Base-by-base conservation (phyloP, 495 filamentous ascomycete species). In the Recurvomyces mirabilis region DNA sequence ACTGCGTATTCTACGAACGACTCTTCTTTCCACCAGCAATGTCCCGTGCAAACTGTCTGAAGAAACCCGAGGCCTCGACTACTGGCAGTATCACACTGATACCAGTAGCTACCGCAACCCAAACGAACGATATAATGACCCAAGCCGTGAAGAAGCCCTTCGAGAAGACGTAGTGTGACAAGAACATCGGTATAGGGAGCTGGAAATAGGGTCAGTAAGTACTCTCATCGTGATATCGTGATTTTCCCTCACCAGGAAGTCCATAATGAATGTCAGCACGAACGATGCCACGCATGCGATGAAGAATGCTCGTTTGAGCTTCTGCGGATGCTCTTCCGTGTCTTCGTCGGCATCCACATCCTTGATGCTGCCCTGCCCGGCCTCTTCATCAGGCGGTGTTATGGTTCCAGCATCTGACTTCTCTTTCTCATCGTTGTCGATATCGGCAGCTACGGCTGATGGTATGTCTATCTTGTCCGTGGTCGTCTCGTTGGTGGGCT, bases 181-280 rank as follows among this genome's bases (percentile, higher is more conserved):
- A 49, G 51, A 54, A 60, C 54, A 60, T 57, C 5, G 57, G 57
- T 44, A 60, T 60, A 5, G 56, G 56, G 12, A 59, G 25, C 28
- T 38, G 32, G 13, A 26, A 40, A 22, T 20, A 15, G 20, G 14
- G 15, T 33, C 41, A 34, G 41, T n/a, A 6, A 43, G 18, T 21
- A n/a, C 3, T 5, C 11, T 5, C 39, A 19, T 12, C 12, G 19
- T 11, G 25, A 13, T 31, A 17, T 14, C 17, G 18, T 13, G 15
- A 14, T 18, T 5, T 21, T 15, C 13, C 20, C 28, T 4, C 20
- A 42, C 39, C 28, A 58, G 34, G 40, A 58, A 55, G 40, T 58
- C 52, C 56, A 59, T 50, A 28, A 59, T 48, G 49, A 59, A 53
- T 5, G 56, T 53, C 15, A 59, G 35, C 2, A 52, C 43, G 40